Evolutionary conservation across 1,284 basidiomycete genomes (phyloP), one percentile per base, ranked within the genome.

Genomic region (Cystobasidiaceae sp.): DNA sequence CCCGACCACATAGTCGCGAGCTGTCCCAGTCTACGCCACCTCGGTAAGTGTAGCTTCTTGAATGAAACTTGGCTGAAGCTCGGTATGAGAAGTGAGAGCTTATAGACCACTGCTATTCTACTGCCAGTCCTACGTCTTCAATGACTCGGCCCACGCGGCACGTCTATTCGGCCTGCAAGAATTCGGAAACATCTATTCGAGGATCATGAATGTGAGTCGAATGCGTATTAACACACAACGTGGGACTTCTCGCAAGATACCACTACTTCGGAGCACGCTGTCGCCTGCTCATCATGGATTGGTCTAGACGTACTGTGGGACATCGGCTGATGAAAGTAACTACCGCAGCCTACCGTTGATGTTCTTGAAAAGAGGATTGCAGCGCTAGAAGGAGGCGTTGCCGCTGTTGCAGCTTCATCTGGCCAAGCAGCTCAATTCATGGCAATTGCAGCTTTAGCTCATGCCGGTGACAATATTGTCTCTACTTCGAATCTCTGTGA

Each of bases 331-430:
- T n/a, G n/a, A n/a, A n/a, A n/a, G n/a, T n/a, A n/a, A n/a, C n/a
- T 30, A 9, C 13, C 34, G 21, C 27, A 93, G 76, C 90, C 90
- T 8, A 93, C 90, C 4, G 84, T 87, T 58, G 86, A 86, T 70
- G 87, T 92, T 5, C 90, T 93, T 70, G 90, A 93, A 77, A 84
- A 87, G 72, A 84, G 90, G 23, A 85, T 93, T 3, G 86, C 89
- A 1, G 87, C 88, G 0, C 82, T 93, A 32, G 90, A 93, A 75
- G 88, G 88, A 13, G 90, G 90, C 27, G 81, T 81, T 3, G 89
- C 86, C 0, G 90, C 89, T 13, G 82, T 93, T 1, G 89, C 90
- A 2, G 82, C 86, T 0, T 78, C 88, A 0, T 89, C 86, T 61
- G 90, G 90, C 1, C 88, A 90, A 73, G 81, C 87, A 0, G 90